A percentile compares a stretch with the other conserved stretches of the same genome.
phyloP scores from a whole-genome alignment of 345 rosid genomes.

The Conringia planisiliqua region DNA sequence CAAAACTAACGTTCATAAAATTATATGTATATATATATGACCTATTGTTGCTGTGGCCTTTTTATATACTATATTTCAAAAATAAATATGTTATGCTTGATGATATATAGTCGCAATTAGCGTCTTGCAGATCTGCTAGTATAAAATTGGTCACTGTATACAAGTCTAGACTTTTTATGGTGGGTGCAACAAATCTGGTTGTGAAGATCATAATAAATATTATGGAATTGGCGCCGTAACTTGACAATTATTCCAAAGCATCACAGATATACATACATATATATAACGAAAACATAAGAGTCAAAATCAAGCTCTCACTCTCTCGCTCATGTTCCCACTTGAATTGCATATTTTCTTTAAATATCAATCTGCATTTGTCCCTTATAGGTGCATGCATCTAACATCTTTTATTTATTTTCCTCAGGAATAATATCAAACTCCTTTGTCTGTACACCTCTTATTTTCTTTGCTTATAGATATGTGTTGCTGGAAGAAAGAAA shows the following conservation, averaged over 20 bases:
- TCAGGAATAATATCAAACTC: constrained; percentile 11
- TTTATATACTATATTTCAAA: no score
- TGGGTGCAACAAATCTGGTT: background rate
- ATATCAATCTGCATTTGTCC: constrained; percentile 10
- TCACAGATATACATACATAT: background rate
- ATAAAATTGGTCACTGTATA: background rate
- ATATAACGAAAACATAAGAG: background rate
- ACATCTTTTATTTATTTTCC: background rate
- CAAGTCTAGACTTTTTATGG: background rate
- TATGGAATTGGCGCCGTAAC: background rate
- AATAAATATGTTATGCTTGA: no score
- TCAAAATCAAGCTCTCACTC: constrained; percentile 10
- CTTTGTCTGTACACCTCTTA: constrained; percentile 12
- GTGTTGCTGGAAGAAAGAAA: background rate
- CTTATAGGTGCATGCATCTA: constrained; percentile 27
- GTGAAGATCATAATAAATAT: background rate
- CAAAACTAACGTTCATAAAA: background rate
- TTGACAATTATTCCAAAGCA: background rate
- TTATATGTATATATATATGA: background rate
- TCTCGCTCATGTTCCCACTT: background rate
- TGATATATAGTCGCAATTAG: background rate
- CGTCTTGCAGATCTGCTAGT: background rate
- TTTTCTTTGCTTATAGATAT: background rate
- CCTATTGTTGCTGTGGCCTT: background rate
- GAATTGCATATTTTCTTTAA: constrained; percentile 14